A percentile compares a stretch with the other conserved stretches of the same genome.
Conservation (phyloP, 2,329 filamentous ascomycete species). For the Talaromyces sp. region DNA sequence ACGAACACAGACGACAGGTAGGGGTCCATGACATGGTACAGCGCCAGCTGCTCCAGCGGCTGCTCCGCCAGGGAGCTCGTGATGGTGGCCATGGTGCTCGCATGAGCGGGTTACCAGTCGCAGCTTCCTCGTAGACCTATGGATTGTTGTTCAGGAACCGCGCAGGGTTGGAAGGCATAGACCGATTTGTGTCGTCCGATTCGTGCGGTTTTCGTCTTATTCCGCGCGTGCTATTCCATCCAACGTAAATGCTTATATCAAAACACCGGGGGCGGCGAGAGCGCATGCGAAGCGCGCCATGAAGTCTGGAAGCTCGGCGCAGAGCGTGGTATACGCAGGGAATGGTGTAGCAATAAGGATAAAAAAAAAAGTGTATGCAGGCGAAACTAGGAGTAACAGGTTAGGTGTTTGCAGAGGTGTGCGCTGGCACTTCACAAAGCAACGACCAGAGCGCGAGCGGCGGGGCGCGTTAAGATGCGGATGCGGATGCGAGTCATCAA, state of each 20-base stretch:
- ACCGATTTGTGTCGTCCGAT: neutral
- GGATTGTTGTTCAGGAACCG: neutral
- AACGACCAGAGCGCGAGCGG: neutral
- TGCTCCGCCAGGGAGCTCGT: conserved; percentile 69
- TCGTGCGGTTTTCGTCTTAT: neutral
- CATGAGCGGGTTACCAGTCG: neutral
- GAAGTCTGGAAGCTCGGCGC: neutral
- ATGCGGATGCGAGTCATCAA: neutral
- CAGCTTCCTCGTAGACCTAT: conserved; percentile 5
- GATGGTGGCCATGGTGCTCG: conserved; percentile 70
- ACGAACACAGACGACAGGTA: conserved; percentile 74
- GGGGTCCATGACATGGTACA: conserved; percentile 86
- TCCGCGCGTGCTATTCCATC: neutral
- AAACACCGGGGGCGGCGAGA: conserved; percentile 1
- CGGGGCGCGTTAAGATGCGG: neutral
- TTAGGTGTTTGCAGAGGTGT: neutral
- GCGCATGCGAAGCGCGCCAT: conserved; percentile 11
- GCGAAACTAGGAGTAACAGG: neutral
- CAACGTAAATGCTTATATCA: neutral
- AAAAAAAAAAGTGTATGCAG: neutral
- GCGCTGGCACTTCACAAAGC: neutral
- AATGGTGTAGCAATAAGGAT: neutral
- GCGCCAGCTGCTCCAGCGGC: conserved; percentile 72
- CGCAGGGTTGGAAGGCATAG: neutral
- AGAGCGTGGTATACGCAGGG: neutral